Percentiles rank a stretch among this genome's conserved stretches.
These are phyloP conservation scores for Lophium mytilinum DNA, from an alignment of 495 filamentous ascomycete genomes.

Conservation along the genomic window DNA sequence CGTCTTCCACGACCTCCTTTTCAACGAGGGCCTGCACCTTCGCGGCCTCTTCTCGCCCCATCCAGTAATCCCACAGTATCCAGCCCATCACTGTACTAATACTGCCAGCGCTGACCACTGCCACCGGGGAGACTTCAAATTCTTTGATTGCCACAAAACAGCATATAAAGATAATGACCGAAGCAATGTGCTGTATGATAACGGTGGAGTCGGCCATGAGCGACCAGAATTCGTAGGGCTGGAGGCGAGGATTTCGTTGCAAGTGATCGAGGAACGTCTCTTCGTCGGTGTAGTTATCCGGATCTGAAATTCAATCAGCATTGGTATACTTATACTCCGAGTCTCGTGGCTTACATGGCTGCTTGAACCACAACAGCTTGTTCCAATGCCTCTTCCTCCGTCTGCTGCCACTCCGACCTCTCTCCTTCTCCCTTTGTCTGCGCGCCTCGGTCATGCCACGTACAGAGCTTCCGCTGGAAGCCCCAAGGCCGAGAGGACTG, in stretches of 20 bases:
- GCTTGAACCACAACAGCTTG: constrained; percentile 96
- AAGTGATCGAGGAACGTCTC: constrained; percentile 92
- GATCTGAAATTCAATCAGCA: constrained; percentile 49
- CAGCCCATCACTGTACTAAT: constrained; percentile 79
- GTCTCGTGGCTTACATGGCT: constrained; percentile 57
- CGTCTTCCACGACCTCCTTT: constrained; percentile 6
- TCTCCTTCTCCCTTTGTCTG: constrained; percentile 43
- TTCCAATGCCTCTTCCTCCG: constrained; percentile 70
- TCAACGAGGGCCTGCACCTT: constrained; percentile 10
- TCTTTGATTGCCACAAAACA: constrained; percentile 88
- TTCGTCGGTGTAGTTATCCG: constrained; percentile 97
- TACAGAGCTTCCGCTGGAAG: constrained; percentile 21
- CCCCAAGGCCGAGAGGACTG: constrained; percentile 22
- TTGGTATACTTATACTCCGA: constrained; percentile 8
- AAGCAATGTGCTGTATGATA: constrained; percentile 93
- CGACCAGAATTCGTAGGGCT: constrained; percentile 97
- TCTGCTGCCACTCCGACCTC: constrained; percentile 50
- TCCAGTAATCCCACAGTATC: constrained; percentile 86
- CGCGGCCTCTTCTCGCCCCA: constrained; percentile 44
- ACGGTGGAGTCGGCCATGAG: constrained; percentile 91
- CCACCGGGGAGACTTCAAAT: constrained; percentile 73
- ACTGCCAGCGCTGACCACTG: constrained; percentile 77
- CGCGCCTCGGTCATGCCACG: constrained; percentile 31
- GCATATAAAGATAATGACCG: constrained; percentile 86
- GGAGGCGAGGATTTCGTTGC: constrained; percentile 87